Evolutionary conservation across 768 basidiomycete genomes (phyloP), one percentile per base, ranked within the genome.

Genomic region (Mycena latifolia): DNA sequence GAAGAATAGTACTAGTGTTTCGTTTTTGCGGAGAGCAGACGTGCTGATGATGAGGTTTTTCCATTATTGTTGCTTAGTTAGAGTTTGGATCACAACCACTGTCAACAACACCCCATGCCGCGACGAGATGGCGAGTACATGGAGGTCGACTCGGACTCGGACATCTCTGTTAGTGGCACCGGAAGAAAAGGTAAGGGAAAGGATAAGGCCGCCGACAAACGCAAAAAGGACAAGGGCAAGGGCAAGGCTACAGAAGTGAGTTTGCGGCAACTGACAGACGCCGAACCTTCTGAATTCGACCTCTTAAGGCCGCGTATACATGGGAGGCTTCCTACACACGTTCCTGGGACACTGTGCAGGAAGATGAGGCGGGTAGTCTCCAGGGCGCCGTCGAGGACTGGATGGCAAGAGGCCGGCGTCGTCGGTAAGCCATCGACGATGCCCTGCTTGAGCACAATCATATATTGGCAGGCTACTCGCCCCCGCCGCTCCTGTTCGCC

Each of bases 321-420:
- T 99, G 97, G 97, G 97, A 99, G 75, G 97, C 94, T 1, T 91
- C 92, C 4, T 98, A 96, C 75, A 89, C 92, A 35, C 90, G 96
- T 41, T 93, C 94, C 51, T 99, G 98, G 98, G 98, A 99, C 72
- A 93, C 92, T 0, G 95, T 99, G 0, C 94, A 96, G 75, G 97
- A 99, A 77, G 98, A 99, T 76, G 97, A 96, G 73, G 86, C 85
- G 0, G 98, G 98, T 1, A 96, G 94, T 74, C 77, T 99, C 67
- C 93, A 96, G 64, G 87, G 90, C 1, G 92, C 95, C 3, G 96
- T 99, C 8, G 90, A 96, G 71, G 94, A 94, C 69, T 84, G 94
- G 72, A 87, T 99, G 80, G 94, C 96, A 11, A 83, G 95, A 69
- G 90, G 93, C 6, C 83, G 96, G 65, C 86, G 97, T 60, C 85